Evolutionary conservation across 768 basidiomycete species (phyloP), one percentile per base, ranked within the genome.

Genomic region (Mycena sanguinolenta): DNA sequence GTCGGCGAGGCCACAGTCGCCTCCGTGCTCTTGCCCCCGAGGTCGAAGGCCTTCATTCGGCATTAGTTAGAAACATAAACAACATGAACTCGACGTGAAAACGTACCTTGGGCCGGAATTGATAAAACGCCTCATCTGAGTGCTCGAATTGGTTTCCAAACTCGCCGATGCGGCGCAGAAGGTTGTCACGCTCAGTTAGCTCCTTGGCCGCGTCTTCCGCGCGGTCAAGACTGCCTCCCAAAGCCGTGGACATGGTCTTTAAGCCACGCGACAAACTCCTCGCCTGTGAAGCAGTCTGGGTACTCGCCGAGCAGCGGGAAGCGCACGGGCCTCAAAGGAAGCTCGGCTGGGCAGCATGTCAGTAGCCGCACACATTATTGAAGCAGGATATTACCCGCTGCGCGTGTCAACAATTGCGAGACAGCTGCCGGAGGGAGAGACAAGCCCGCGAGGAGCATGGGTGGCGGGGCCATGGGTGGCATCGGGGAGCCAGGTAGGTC

Each of bases 221-320:
- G 53, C 88, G 85, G 67, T 96, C 95, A 64, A 94, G 81, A 77
- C 86, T 92, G 23, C 92, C 93, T 21, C 88, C n/a, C 91, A 70
- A 97, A 92, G 10, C 88, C 94, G 69, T 89, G 88, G 3, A 97
- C 90, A 71, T 93, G 91, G 66, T 87, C 88, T 66, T 90, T 89
- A 65, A 98, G 80, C 95, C 95, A 98, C 6, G 87, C 85, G 12
- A 92, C 93, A 72, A 98, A 92, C 72, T 97, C 96, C 49, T 95
- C 95, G 32, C 96, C 96, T 19, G 90, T 91, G 80, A 97, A 97
- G 67, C 92, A 92, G 66, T 95, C 92, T 32, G 90, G 85, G 72
- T 96, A 96, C 82, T 95, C 94, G 54, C 95, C 95, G 14, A 96
- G 77, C 17, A 96, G 81, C 1, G 95, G 91, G 82, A 95, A 89